Evolutionary conservation across 2,329 filamentous ascomycete genomes (phyloP).

Genomic region (Colletotrichum nymphaeae): DNA sequence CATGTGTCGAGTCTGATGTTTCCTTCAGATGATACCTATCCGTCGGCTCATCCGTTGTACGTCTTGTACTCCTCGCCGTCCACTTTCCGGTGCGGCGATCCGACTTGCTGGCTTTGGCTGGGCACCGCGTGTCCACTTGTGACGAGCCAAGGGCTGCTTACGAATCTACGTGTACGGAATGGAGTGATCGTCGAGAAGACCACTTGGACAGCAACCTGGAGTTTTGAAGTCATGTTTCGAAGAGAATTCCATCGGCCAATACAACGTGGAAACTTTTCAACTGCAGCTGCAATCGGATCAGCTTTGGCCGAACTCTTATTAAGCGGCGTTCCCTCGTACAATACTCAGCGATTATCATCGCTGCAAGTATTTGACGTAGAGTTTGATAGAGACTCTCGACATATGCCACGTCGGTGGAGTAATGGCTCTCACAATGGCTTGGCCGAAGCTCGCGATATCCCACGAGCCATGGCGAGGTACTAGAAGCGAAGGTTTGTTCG

Average conservation of each 20-base stretch:
- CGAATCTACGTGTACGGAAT: background rate
- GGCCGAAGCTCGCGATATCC: background rate
- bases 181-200: background rate
- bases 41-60: slow-evolving; percentile 9
- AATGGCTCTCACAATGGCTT: background rate
- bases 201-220: background rate
- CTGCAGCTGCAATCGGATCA: background rate
- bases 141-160: background rate
- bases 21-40: slow-evolving; percentile 20
- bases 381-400: background rate
- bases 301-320: background rate
- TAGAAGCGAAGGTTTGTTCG: background rate
- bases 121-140: background rate
- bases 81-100: slow-evolving; percentile 9
- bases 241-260: background rate
- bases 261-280: background rate
- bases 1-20: slow-evolving; percentile 20
- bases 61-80: background rate
- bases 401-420: background rate
- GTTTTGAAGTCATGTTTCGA: background rate
- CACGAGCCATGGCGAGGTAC: background rate
- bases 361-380: background rate
- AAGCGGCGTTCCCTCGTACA: background rate
- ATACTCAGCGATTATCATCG: too few species aligned
- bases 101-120: background rate